Evolutionary conservation across 2,329 filamentous ascomycete species (phyloP).

Genomic region (Thermomyces lanuginosus): DNA sequence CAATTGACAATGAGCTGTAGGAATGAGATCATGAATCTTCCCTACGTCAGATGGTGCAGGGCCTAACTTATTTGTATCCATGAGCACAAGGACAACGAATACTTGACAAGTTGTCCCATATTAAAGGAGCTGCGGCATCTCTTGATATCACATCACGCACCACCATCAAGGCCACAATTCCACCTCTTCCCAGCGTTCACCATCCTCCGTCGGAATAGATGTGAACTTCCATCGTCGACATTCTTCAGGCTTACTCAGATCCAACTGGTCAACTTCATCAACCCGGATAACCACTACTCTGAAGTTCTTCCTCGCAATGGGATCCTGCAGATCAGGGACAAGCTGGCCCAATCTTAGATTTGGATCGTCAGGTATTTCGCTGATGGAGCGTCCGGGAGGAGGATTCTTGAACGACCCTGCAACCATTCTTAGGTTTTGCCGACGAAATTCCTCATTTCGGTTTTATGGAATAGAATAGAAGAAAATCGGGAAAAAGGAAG

Average conservation of each 20-base stretch:
- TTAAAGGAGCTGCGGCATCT: too few relatives aligned
- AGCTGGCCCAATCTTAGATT: conserved; percentile 41
- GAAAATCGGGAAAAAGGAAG: neutral
- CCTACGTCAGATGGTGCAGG: too few relatives aligned
- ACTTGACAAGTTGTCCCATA: too few relatives aligned
- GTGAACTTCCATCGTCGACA: conserved; percentile 52
- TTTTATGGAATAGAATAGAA: neutral
- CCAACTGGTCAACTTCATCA: conserved; percentile 57
- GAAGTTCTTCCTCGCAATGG: conserved; percentile 56
- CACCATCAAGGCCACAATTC: conserved; percentile 54
- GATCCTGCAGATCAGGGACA: conserved; percentile 55
- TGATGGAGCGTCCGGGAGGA: conserved; percentile 46
- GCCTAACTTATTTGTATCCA: too few relatives aligned
- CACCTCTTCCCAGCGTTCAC: conserved; percentile 45
- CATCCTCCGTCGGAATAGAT: conserved; percentile 32
- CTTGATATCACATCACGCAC: too few relatives aligned
- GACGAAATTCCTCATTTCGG: neutral
- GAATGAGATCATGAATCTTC: too few relatives aligned
- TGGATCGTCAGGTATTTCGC: conserved; percentile 32
- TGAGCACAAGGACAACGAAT: too few relatives aligned
- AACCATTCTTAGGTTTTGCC: conserved; percentile 1
- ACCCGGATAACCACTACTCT: conserved; percentile 76
- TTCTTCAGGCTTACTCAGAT: conserved; percentile 50
- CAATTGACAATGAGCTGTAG: too few relatives aligned
- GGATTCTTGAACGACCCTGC: conserved; percentile 55